A percentile compares a stretch with the other conserved stretches of the same genome.
These are phyloP conservation scores for Arthrinium phaeospermum DNA, from an alignment of 2,329 filamentous ascomycete genomes.

Conservation along the genomic window DNA sequence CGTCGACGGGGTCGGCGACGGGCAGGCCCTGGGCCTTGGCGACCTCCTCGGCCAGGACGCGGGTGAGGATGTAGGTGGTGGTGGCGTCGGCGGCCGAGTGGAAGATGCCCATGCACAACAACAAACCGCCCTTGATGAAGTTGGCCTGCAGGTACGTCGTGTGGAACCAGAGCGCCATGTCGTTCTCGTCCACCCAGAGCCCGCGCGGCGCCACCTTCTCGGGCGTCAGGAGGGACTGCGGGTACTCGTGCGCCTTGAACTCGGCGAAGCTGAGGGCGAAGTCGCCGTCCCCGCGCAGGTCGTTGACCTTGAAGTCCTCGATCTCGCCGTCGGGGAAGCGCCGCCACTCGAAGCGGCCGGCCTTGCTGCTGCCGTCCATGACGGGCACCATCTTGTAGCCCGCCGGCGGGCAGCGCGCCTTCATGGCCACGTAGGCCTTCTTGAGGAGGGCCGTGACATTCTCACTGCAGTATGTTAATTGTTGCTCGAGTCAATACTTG, in stretches of 20 bases:
- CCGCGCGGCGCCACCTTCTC: constrained; percentile 36
- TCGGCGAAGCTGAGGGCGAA: constrained; percentile 29
- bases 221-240: constrained; percentile 31
- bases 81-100: constrained; percentile 43
- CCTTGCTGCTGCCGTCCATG: constrained; percentile 5
- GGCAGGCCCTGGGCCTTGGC: constrained; percentile 36
- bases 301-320: constrained; percentile 21
- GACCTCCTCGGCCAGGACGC: constrained; percentile 44
- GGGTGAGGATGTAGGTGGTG: constrained; percentile 39
- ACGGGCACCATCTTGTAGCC: constrained; percentile 20
- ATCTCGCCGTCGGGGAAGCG: constrained; percentile 19
- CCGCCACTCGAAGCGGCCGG: constrained; percentile 17
- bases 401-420: constrained; percentile 20
- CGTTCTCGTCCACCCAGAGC: constrained; percentile 32
- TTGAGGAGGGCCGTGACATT: constrained; percentile 19
- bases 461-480: neutral
- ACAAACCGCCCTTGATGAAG: constrained; percentile 38
- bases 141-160: constrained; percentile 35
- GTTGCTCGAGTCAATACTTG: neutral
- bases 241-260: constrained; percentile 36
- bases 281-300: constrained; percentile 15
- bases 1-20: constrained; percentile 10
- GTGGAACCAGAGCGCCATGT: constrained; percentile 28
- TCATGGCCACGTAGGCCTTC: constrained; percentile 20
- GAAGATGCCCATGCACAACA: constrained; percentile 35